These are phyloP conservation scores for Pleurotus salmoneostramineus DNA, from an alignment of 768 basidiomycete genomes.

Conservation along the genomic window DNA sequence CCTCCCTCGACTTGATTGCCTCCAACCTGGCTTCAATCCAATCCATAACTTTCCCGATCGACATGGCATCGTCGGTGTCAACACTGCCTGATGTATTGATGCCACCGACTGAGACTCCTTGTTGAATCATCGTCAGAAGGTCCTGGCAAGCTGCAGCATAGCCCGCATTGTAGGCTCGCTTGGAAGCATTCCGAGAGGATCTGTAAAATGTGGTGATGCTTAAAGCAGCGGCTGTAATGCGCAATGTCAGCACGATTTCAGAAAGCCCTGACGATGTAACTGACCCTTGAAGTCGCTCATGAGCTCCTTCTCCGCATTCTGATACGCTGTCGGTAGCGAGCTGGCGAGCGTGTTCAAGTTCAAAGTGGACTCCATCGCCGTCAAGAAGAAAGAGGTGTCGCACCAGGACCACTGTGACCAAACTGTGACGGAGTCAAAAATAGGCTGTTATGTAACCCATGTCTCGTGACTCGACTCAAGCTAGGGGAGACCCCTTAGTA, in stretches of 20 bases:
- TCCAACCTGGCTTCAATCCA: constrained; percentile 83
- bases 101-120: constrained; percentile 66
- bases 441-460: neutral
- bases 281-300: constrained; percentile 80
- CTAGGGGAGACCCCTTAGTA: no score
- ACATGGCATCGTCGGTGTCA: constrained; percentile 56
- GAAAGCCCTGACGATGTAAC: constrained; percentile 4
- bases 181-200: constrained; percentile 72
- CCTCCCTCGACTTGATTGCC: constrained; percentile 67
- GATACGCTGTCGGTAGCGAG: constrained; percentile 68
- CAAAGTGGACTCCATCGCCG: constrained; percentile 60
- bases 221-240: constrained; percentile 64
- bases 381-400: constrained; percentile 34
- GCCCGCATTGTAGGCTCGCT: constrained; percentile 77
- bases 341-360: constrained; percentile 76
- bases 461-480: neutral
- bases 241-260: constrained; percentile 9
- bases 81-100: constrained; percentile 38
- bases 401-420: neutral
- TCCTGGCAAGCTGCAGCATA: constrained; percentile 80
- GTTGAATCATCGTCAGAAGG: constrained; percentile 77
- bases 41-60: constrained; percentile 78
- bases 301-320: constrained; percentile 79
- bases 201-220: constrained; percentile 85
- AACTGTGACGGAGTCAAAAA: neutral